Evolutionary conservation across 371 early-diverging fungal genomes (phyloP), one percentile per base, ranked within the genome.

Genomic region (Mortierella sp.): DNA sequence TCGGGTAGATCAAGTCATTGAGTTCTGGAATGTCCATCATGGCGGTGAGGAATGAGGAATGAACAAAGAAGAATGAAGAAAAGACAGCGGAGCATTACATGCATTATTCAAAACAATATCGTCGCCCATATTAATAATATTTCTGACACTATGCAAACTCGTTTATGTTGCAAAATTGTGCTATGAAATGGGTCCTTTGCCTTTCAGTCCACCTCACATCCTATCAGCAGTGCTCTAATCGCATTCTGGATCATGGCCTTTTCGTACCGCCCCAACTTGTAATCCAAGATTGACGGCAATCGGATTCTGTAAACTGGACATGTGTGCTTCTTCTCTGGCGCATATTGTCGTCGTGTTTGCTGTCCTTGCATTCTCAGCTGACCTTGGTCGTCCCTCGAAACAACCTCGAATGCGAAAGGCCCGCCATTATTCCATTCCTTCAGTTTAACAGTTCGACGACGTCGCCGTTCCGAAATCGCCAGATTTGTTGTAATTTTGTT

Each of bases 161-260:
- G 30, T 30, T 30, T 30, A 30, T 30, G 1, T 30, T 30, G 30
- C 30, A 30, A 30, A 30, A 30, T 30, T 30, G 30, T 30, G 30
- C 30, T 30, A 4, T 30, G 30, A 30, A 30, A 30, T 30, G 30
- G 20, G 49, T 26, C 12, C 26, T 22, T 26, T 14, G 26, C 5
- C 28, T 11, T 14, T 54, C 14, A 64, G 35, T 64, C 64, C 12
- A 64, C 64, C 22, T 64, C 64, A 47, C 64, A 64, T 49, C 64
- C 64, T 43, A 64, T 64, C 35, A 64, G 51, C 22, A 28, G 26
- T 26, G 64, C 49, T n/a, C 64, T 43, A n/a, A 64, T 64, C 51
- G 22, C 64, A 18, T 64, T 64, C 32, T 64, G 64, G 26, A 64
- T 64, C 64, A 64, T 64, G 49, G 26, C 51, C 32, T 64, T 64